phyloP scores from a whole-genome alignment of 306 rosid species.

The Medicago ruthenica region DNA sequence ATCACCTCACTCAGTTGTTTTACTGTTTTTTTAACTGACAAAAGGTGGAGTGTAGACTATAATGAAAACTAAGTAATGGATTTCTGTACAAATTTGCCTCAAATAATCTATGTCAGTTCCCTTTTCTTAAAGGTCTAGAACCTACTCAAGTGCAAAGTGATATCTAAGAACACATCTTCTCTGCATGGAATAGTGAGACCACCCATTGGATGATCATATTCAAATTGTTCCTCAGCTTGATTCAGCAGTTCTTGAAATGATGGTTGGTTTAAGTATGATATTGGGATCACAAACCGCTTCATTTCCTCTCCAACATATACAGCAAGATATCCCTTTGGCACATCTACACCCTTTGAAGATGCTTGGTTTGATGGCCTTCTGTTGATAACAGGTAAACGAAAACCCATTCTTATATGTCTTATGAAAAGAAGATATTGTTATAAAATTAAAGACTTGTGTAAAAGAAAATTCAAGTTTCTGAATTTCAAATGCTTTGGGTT shows the following conservation, averaged over 20 bases:
- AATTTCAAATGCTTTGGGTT: slow-evolving; percentile 9
- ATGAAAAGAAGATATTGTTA: not conserved
- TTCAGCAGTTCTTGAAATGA: no score
- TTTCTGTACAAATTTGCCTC: slow-evolving; percentile 22
- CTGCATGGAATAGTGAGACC: slow-evolving; percentile 47
- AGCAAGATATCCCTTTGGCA: slow-evolving; percentile 56
- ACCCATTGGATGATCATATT: slow-evolving; percentile 52
- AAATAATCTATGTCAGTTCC: slow-evolving; percentile 1
- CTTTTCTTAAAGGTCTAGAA: not conserved
- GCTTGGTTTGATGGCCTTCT: slow-evolving; percentile 19
- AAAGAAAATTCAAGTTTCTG: not conserved
- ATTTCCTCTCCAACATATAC: slow-evolving; percentile 59
- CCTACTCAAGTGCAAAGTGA: slow-evolving; percentile 25
- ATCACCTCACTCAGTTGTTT: not conserved
- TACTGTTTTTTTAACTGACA: not conserved
- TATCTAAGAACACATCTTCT: slow-evolving; percentile 26
- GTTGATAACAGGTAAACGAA: slow-evolving; percentile 43
- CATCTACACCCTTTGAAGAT: slow-evolving; percentile 35
- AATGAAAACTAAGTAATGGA: not conserved
- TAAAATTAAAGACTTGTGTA: slow-evolving; percentile 8
- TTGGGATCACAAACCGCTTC: slow-evolving; percentile 40
- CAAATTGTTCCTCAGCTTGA: slow-evolving; percentile 48
- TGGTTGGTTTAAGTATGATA: no score
- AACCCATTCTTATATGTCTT: slow-evolving; percentile 40
- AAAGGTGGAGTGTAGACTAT: not conserved